Conservation (phyloP, 1,139 yeast species). For the Sugiyamaella castrensis region DNA sequence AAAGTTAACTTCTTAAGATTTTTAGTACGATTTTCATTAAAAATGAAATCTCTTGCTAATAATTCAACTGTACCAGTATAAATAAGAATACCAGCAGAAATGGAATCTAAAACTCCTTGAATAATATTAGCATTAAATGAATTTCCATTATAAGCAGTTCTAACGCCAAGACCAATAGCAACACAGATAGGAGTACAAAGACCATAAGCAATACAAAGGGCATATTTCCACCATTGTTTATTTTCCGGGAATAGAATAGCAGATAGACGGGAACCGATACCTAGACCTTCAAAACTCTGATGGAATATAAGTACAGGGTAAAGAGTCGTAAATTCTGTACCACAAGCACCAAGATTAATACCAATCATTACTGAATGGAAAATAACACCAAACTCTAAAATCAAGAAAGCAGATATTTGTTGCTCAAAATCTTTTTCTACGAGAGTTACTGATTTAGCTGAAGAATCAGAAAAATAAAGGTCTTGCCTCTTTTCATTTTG, state of each 20-base stretch:
- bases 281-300: slow-evolving; percentile 89
- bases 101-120: slow-evolving; percentile 78
- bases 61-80: slow-evolving; percentile 82
- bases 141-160: slow-evolving; percentile 54
- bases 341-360: slow-evolving; percentile 63
- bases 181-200: slow-evolving; percentile 74
- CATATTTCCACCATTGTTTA: slow-evolving; percentile 57
- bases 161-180: slow-evolving; percentile 82
- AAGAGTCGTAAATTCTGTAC: slow-evolving; percentile 61
- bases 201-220: slow-evolving; percentile 55
- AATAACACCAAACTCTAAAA: slow-evolving; percentile 72
- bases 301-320: slow-evolving; percentile 84
- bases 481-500: slow-evolving; percentile 24
- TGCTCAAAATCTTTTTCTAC: slow-evolving; percentile 63
- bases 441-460: slow-evolving; percentile 5
- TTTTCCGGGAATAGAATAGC: slow-evolving; percentile 50
- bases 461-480: slow-evolving; percentile 2
- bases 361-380: slow-evolving; percentile 83
- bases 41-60: slow-evolving; percentile 80
- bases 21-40: slow-evolving; percentile 38
- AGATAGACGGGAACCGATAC: slow-evolving; percentile 80
- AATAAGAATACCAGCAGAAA: slow-evolving; percentile 76
- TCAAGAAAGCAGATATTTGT: slow-evolving; percentile 42
- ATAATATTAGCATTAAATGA: slow-evolving; percentile 58
- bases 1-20: slow-evolving; percentile 35